These are phyloP conservation scores for Aspergillus japonicus DNA, from an alignment of 2,329 filamentous ascomycete genomes.

Conservation along the genomic window DNA sequence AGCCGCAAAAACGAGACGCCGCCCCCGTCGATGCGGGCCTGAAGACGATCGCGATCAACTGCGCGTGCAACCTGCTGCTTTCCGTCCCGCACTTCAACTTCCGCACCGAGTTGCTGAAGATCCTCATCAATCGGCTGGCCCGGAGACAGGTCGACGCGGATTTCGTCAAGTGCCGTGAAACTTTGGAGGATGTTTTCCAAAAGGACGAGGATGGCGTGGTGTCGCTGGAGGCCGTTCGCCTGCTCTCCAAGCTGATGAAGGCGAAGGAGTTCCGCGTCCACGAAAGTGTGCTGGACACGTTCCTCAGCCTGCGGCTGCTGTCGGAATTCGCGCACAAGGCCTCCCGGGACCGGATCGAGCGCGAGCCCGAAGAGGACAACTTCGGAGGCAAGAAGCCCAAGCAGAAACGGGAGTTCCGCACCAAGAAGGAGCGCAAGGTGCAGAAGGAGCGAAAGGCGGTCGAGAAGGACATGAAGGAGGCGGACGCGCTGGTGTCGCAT, in stretches of 20 bases:
- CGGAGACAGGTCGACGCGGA: conserved; percentile 69
- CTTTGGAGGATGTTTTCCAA: conserved; percentile 76
- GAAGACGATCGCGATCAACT: conserved; percentile 75
- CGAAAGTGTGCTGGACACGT: conserved; percentile 83
- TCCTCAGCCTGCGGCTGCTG: conserved; percentile 83
- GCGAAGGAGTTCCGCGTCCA: conserved; percentile 77
- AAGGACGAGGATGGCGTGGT: conserved; percentile 88
- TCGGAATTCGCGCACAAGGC: conserved; percentile 84
- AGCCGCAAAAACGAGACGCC: conserved; percentile 48
- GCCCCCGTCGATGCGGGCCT: conserved; percentile 46
- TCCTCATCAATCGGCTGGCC: conserved; percentile 80
- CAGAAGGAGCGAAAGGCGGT: conserved; percentile 82
- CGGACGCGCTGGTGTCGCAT: conserved; percentile 85
- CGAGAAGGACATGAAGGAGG: conserved; percentile 89
- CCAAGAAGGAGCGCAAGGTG: conserved; percentile 80
- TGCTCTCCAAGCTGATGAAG: conserved; percentile 95
- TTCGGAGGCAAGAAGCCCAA: conserved; percentile 60
- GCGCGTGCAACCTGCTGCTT: conserved; percentile 75
- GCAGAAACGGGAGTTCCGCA: conserved; percentile 79
- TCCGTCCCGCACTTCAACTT: conserved; percentile 97
- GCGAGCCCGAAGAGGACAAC: conserved; percentile 47
- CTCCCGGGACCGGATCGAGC: conserved; percentile 74
- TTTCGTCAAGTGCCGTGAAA: conserved; percentile 72
- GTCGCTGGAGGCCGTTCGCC: conserved; percentile 78
- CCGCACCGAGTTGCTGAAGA: conserved; percentile 79